phyloP scores from a whole-genome alignment of 1,284 basidiomycete genomes.

The Coniferiporia sulphurascens region DNA sequence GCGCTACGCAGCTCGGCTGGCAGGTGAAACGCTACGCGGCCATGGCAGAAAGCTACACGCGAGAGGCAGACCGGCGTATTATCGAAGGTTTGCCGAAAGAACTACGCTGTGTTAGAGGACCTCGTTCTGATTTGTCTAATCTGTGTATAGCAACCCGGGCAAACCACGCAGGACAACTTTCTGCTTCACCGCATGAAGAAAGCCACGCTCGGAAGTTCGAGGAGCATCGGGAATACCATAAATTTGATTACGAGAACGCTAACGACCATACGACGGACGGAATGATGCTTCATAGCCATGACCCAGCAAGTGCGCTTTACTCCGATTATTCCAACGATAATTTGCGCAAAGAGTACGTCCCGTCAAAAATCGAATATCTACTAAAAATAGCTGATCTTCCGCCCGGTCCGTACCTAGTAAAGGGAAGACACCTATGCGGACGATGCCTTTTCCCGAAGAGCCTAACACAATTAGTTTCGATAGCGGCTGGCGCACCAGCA shows the following conservation, averaged over 20 bases:
- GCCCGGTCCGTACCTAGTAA: background rate
- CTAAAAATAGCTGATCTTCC: no score
- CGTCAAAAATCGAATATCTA: no score
- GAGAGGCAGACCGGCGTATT: constrained; percentile 69
- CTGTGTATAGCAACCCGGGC: background rate
- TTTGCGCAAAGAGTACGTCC: constrained; percentile 8
- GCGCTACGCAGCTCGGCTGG: constrained; percentile 74
- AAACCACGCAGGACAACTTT: constrained; percentile 2
- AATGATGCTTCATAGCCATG: background rate
- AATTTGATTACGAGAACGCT: background rate
- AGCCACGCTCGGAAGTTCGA: background rate
- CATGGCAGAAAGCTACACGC: constrained; percentile 72
- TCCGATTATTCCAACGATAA: constrained; percentile 2
- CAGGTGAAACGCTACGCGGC: constrained; percentile 74
- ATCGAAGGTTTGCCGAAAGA: constrained; percentile 48
- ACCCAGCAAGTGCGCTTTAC: background rate
- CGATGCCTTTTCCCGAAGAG: background rate
- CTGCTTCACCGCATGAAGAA: background rate
- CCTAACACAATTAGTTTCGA: constrained; percentile 1
- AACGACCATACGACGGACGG: background rate
- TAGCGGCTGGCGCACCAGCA: constrained; percentile 7
- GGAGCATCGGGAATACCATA: background rate
- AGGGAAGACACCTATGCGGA: constrained; percentile 11
- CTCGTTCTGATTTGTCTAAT: background rate
- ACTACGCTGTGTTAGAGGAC: background rate